phyloP scores from a whole-genome alignment of 106 monocot species.

The Apostasia ramifera region DNA sequence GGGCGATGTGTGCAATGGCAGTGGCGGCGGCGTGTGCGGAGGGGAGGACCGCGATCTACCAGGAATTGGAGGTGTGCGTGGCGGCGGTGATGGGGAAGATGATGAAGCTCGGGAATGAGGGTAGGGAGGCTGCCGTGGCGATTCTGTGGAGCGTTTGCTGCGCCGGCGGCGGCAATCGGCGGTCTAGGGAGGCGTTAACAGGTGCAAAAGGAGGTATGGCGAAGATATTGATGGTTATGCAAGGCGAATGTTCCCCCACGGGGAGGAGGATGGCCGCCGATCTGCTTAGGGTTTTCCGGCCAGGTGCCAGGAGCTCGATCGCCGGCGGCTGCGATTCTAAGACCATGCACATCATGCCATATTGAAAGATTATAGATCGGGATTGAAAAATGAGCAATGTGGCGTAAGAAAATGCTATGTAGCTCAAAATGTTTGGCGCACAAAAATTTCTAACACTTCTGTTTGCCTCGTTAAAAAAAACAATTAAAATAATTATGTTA shows the following conservation, averaged over 20 bases:
- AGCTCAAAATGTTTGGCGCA: too few species aligned
- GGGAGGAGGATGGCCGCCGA: slow-evolving; percentile 56
- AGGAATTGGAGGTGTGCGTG: slow-evolving; percentile 11
- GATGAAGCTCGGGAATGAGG: slow-evolving; percentile 37
- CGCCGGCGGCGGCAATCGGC: slow-evolving; percentile 18
- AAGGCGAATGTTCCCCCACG: slow-evolving; percentile 55
- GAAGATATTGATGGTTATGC: slow-evolving; percentile 66
- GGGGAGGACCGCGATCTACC: slow-evolving; percentile 30
- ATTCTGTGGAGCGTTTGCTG: slow-evolving; percentile 47
- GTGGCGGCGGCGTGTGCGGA: slow-evolving; percentile 30
- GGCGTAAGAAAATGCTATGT: too few species aligned
- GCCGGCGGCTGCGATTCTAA: slow-evolving; percentile 32
- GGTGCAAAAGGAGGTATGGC: slow-evolving; percentile 15
- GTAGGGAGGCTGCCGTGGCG: slow-evolving; percentile 43
- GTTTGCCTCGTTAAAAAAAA: too few species aligned
- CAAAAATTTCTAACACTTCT: too few species aligned
- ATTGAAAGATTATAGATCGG: slow-evolving; percentile 19
- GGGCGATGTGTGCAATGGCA: slow-evolving; percentile 29
- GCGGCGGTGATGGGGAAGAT: slow-evolving; percentile 23
- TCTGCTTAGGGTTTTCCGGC: slow-evolving; percentile 37
- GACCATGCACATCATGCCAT: slow-evolving; percentile 63
- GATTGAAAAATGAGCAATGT: slow-evolving; percentile 7
- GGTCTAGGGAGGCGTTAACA: slow-evolving; percentile 29
- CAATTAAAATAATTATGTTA: too few species aligned
- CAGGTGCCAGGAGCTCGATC: slow-evolving; percentile 20